phyloP scores from a whole-genome alignment of 2,329 filamentous ascomycete genomes.

The Colletotrichum incanum region DNA sequence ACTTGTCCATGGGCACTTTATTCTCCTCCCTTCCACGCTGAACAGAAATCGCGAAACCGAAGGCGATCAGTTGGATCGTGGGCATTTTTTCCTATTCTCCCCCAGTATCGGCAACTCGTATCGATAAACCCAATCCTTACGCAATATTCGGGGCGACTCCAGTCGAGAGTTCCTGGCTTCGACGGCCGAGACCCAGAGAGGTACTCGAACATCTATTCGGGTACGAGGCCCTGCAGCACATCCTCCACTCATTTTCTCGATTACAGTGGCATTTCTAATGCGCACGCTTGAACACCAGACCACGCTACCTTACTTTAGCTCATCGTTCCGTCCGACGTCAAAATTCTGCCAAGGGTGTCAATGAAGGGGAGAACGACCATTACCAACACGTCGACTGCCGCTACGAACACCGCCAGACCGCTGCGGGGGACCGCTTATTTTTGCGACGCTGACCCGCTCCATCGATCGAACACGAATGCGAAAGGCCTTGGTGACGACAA shows the following conservation, averaged over 20 bases:
- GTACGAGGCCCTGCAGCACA: slow-evolving; percentile 40
- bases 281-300: slow-evolving; percentile 39
- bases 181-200: slow-evolving; percentile 1
- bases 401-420: slow-evolving; percentile 5
- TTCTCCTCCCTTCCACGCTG: slow-evolving; percentile 40
- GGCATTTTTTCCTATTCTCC: not conserved
- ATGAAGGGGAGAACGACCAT: slow-evolving; percentile 26
- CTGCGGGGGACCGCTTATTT: slow-evolving; percentile 28
- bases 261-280: slow-evolving; percentile 45
- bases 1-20: slow-evolving; percentile 19
- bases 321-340: slow-evolving; percentile 21
- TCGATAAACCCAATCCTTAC: slow-evolving; percentile 8
- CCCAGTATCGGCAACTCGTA: slow-evolving; percentile 21
- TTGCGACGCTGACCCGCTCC: slow-evolving; percentile 39
- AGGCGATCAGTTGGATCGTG: slow-evolving; percentile 15
- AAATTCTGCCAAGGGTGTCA: slow-evolving; percentile 35
- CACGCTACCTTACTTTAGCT: slow-evolving; percentile 36
- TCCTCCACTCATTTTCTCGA: slow-evolving; percentile 42
- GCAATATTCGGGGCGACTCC: not conserved
- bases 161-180: not conserved
- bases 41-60: slow-evolving; percentile 29
- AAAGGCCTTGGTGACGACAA: slow-evolving; percentile 36
- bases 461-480: slow-evolving; percentile 43
- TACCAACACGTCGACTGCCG: slow-evolving; percentile 19
- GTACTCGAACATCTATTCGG: slow-evolving; percentile 30